A percentile compares a stretch with the other conserved stretches of the same genome.
phyloP scores from a whole-genome alignment of 1,284 basidiomycete species.

The Laetiporus sulphureus region DNA sequence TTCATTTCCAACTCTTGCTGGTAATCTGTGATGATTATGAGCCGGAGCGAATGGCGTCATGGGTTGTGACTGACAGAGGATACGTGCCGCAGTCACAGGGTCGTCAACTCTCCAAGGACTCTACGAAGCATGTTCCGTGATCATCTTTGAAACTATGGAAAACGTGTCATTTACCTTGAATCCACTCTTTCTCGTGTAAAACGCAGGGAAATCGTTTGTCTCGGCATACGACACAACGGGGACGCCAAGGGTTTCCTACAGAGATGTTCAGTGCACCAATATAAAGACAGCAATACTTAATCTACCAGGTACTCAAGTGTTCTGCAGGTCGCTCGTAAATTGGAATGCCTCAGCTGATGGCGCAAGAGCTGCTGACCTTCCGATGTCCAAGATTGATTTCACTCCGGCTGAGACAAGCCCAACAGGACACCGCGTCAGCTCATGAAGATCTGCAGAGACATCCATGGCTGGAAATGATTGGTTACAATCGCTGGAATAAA shows the following conservation, averaged over 20 bases:
- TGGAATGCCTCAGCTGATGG: constrained; percentile 4
- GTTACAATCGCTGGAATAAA: no score
- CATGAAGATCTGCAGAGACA: constrained; percentile 86
- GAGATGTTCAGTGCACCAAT: not conserved
- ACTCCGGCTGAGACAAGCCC: constrained; percentile 92
- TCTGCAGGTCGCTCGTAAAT: constrained; percentile 29
- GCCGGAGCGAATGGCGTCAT: no score
- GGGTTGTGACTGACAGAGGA: constrained; percentile 51
- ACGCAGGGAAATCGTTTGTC: constrained; percentile 86
- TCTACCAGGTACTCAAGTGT: constrained; percentile 90
- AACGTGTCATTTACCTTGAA: constrained; percentile 48
- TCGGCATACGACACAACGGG: constrained; percentile 80
- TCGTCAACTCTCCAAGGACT: constrained; percentile 65
- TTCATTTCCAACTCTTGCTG: constrained; percentile 59
- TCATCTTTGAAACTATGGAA: not conserved
- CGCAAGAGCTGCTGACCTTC: constrained; percentile 37
- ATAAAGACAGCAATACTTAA: not conserved
- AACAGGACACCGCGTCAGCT: constrained; percentile 80
- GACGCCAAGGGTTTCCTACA: constrained; percentile 92
- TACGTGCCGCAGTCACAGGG: constrained; percentile 56
- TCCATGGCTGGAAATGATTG: constrained; percentile 94
- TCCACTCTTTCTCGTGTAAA: constrained; percentile 85
- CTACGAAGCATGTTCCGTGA: constrained; percentile 28
- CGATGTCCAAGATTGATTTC: constrained; percentile 95
- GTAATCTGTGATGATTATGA: constrained; percentile 34